Evolutionary conservation across 1,284 basidiomycete species (phyloP).

Genomic region (Apiotrichum gracile): DNA sequence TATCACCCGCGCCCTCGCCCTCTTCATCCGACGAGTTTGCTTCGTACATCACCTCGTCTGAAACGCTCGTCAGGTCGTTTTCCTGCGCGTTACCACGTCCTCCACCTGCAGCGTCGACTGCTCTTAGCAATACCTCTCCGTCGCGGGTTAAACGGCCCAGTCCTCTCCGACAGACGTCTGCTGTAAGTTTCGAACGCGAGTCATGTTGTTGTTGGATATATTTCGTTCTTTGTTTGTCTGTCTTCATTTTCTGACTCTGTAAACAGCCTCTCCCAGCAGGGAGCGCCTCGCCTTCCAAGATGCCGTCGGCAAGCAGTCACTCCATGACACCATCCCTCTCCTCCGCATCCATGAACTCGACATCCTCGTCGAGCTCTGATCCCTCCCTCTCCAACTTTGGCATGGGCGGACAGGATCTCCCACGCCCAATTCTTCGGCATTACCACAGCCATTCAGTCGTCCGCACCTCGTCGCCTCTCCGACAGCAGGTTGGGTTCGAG

Average conservation of each 20-base stretch:
- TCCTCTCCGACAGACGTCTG: background rate
- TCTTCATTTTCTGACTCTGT: background rate
- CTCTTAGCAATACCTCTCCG: background rate
- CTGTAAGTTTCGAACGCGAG: background rate
- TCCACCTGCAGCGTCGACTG: background rate
- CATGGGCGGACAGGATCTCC: background rate
- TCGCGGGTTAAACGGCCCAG: background rate
- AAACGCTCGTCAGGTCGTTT: background rate
- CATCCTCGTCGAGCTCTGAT: background rate
- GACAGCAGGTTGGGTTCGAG: conserved; percentile 11
- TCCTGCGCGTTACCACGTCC: background rate
- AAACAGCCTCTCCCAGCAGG: background rate
- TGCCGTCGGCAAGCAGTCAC: background rate
- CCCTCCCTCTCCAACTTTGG: background rate
- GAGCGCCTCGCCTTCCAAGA: background rate
- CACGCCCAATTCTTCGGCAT: conserved; percentile 7
- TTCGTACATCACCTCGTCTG: background rate
- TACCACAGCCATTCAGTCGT: conserved; percentile 2
- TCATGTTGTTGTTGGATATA: background rate
- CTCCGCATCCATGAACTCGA: background rate
- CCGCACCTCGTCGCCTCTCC: conserved; percentile 10
- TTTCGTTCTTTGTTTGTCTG: background rate
- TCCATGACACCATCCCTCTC: background rate
- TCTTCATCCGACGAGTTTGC: background rate
- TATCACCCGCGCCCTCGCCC: background rate